A percentile compares a stretch with the other conserved stretches of the same genome.
Conservation (phyloP, 2,329 filamentous ascomycete genomes). For the Venturia effusa region DNA sequence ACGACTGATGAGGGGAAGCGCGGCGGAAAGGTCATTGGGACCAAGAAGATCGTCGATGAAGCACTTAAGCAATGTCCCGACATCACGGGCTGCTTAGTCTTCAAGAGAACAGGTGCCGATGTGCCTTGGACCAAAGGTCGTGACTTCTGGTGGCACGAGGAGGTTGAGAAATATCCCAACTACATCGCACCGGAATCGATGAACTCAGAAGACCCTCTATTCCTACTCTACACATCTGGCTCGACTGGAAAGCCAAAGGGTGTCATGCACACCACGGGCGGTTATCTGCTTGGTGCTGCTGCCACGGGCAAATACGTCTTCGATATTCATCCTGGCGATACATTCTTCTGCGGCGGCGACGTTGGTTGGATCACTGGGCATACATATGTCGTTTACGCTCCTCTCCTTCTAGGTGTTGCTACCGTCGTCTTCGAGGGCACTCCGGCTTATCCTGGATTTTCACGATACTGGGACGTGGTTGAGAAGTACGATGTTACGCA, state of each 20-base stretch:
- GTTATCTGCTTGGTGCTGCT: slow-evolving; percentile 89
- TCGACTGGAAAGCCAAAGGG: slow-evolving; percentile 99
- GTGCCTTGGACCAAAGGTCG: slow-evolving; percentile 82
- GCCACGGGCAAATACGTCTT: slow-evolving; percentile 97
- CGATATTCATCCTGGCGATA: slow-evolving; percentile 88
- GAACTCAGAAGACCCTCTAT: slow-evolving; percentile 90
- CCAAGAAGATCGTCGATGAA: slow-evolving; percentile 98
- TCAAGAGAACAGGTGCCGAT: slow-evolving; percentile 87
- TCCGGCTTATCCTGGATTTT: slow-evolving; percentile 94
- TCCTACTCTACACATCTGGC: slow-evolving; percentile 94
- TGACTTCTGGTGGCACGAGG: slow-evolving; percentile 98
- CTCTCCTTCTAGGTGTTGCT: slow-evolving; percentile 80
- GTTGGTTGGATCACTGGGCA: slow-evolving; percentile 99
- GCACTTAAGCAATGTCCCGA: slow-evolving; percentile 92
- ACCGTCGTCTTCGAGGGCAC: slow-evolving; percentile 98
- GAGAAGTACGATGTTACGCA: slow-evolving; percentile 91
- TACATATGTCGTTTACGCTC: slow-evolving; percentile 96
- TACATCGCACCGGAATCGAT: slow-evolving; percentile 85
- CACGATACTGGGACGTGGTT: slow-evolving; percentile 97
- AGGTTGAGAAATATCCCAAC: slow-evolving; percentile 89
- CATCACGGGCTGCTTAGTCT: slow-evolving; percentile 77
- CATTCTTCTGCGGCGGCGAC: slow-evolving; percentile 95
- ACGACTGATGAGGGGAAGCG: slow-evolving; percentile 97
- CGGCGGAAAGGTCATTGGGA: slow-evolving; percentile 92
- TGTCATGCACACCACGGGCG: slow-evolving; percentile 93